A percentile compares a stretch with the other conserved stretches of the same genome.
Conservation (phyloP, 108 stramenopile genomes). For the Skeletonema costatum region DNA sequence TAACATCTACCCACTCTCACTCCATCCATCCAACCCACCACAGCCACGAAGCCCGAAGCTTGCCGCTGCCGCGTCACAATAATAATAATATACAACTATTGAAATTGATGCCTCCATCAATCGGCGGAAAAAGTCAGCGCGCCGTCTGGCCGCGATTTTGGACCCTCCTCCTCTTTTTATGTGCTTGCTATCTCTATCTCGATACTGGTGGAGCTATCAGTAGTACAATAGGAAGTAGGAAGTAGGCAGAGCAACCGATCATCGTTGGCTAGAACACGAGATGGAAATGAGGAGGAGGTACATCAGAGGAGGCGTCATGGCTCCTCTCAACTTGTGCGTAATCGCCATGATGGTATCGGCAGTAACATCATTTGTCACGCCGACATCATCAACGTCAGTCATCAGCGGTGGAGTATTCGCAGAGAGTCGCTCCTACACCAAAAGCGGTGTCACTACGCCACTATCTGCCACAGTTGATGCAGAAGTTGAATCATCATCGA, state of each 20-base stretch:
- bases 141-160: too few relatives aligned
- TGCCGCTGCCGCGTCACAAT: too few relatives aligned
- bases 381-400: background rate
- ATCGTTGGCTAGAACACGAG: background rate
- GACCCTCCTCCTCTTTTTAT: too few relatives aligned
- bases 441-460: background rate
- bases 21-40: too few relatives aligned
- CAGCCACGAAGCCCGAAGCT: too few relatives aligned
- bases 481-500: background rate
- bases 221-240: too few relatives aligned
- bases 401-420: conserved; percentile 3
- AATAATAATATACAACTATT: too few relatives aligned
- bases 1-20: too few relatives aligned
- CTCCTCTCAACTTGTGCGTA: background rate
- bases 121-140: too few relatives aligned
- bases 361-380: conserved; percentile 4
- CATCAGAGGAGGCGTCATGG: background rate
- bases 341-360: background rate
- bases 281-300: background rate
- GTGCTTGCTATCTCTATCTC: too few relatives aligned
- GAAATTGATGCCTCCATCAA: too few relatives aligned
- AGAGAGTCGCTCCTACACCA: background rate
- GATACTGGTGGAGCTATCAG: too few relatives aligned
- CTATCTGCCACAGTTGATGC: conserved; percentile 4
- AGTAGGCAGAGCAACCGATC: background rate